Percentiles rank a stretch among this genome's conserved stretches.
Conservation (phyloP, 768 basidiomycete genomes). For the Amanita fuliginea region DNA sequence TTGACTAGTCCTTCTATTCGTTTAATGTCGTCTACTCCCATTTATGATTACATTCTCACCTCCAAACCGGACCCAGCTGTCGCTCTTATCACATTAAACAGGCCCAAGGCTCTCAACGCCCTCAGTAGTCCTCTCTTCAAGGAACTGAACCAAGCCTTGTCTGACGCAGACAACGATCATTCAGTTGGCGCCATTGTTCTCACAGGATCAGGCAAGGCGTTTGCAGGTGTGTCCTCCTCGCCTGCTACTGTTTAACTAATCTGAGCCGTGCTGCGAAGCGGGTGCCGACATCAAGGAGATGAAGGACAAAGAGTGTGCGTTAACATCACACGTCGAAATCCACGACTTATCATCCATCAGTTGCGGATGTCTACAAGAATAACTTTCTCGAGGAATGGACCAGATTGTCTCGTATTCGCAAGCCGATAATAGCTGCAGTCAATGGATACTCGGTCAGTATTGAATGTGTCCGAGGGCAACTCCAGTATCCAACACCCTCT, state of each 20-base stretch:
- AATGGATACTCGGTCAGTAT: slow-evolving; percentile 78
- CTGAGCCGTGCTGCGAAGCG: slow-evolving; percentile 31
- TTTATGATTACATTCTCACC: slow-evolving; percentile 59
- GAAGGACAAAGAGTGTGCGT: slow-evolving; percentile 88
- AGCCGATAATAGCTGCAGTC: slow-evolving; percentile 94
- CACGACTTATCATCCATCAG: slow-evolving; percentile 23
- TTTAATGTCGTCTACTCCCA: slow-evolving; percentile 37
- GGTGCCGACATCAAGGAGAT: slow-evolving; percentile 99
- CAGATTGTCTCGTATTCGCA: slow-evolving; percentile 58
- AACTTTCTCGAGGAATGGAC: slow-evolving; percentile 86
- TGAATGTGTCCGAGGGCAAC: not conserved
- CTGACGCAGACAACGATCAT: slow-evolving; percentile 58
- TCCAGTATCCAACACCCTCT: not conserved
- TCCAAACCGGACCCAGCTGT: slow-evolving; percentile 60
- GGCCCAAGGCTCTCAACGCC: slow-evolving; percentile 87
- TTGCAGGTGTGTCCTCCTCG: slow-evolving; percentile 63
- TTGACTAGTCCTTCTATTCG: slow-evolving; percentile 11
- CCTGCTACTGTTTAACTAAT: not conserved
- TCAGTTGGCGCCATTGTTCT: slow-evolving; percentile 77
- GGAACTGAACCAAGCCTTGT: slow-evolving; percentile 73
- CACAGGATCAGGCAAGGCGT: slow-evolving; percentile 87
- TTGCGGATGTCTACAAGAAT: slow-evolving; percentile 76
- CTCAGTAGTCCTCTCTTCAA: slow-evolving; percentile 69
- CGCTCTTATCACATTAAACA: slow-evolving; percentile 77
- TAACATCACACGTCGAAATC: not conserved